Evolutionary conservation across 352 stramenopile genomes (phyloP), one percentile per base, ranked within the genome.

Genomic region (Globisporangium splendens): DNA sequence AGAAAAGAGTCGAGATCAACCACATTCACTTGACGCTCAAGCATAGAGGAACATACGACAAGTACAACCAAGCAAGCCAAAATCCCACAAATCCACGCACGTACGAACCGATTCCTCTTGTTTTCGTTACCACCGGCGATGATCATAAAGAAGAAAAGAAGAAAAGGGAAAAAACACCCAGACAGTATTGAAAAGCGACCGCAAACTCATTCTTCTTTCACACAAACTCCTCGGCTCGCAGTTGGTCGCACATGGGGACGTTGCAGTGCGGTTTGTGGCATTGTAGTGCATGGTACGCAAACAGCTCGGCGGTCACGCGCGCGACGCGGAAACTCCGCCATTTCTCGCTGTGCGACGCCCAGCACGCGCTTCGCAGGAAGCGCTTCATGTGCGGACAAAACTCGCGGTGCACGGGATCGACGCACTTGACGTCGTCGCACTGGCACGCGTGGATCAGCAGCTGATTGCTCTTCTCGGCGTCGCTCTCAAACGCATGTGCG

Each of bases 381-480:
- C 76, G 79, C 69, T 87, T 87, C 76, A 87, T 86, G 50, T 78
- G 72, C 17, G 66, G 54, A 61, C 79, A 89, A 14, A 86, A 68
- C 21, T 71, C 66, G 17, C 62, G 50, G 56, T 82, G 81, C 50
- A 70, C 61, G 0, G 55, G 2, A 52, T 83, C 66, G 7, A 38
- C 42, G 55, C 79, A 89, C 41, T 70, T 68, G 20, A 66, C 13
- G 4, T 69, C 65, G 44, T 86, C 79, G 59, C 79, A 89, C 15
- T 70, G 74, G 56, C 79, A 87, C 24, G 79, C 75, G 48, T 89
- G 79, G 8, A 89, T 52, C 0, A 89, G 64, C 54, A 89, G 54
- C 51, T 64, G 59, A 48, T 89, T 84, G 68, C 69, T 84, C 14
- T 68, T 75, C 38, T 69, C 58, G 7, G 73, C 54, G 35, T 85